These are phyloP conservation scores for Aspergillus uvarum DNA, from an alignment of 2,329 filamentous ascomycete species.

Conservation along the genomic window DNA sequence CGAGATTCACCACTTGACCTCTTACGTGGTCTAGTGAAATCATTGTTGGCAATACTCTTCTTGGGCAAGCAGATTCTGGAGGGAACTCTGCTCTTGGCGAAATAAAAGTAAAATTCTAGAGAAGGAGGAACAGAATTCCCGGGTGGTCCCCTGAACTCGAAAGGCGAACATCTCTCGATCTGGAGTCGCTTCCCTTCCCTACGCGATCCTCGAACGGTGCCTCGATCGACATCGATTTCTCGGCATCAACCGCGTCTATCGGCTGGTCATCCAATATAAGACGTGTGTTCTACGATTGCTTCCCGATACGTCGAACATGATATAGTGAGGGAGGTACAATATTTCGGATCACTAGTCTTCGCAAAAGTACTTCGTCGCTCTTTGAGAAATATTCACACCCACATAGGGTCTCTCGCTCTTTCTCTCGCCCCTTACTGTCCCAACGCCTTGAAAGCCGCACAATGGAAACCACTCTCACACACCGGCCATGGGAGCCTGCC, in stretches of 20 bases:
- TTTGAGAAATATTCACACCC: constrained; percentile 2
- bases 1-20: neutral
- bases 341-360: neutral
- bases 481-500: constrained; percentile 47
- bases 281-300: constrained; percentile 3
- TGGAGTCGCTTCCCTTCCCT: neutral
- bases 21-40: no score
- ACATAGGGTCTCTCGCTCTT: constrained; percentile 2
- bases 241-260: neutral
- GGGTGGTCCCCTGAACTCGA: neutral
- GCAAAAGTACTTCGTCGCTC: constrained; percentile 4
- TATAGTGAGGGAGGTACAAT: constrained; percentile 15
- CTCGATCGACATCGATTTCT: neutral
- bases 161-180: neutral
- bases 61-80: neutral
- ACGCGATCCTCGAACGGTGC: neutral
- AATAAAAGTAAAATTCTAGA: neutral
- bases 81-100: neutral
- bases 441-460: neutral
- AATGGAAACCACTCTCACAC: constrained; percentile 45
- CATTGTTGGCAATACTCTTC: neutral
- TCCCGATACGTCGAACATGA: constrained; percentile 26
- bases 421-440: neutral
- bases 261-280: neutral
- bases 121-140: neutral